Evolutionary conservation across 306 rosid genomes (phyloP).

Genomic region (Castanea crenata): DNA sequence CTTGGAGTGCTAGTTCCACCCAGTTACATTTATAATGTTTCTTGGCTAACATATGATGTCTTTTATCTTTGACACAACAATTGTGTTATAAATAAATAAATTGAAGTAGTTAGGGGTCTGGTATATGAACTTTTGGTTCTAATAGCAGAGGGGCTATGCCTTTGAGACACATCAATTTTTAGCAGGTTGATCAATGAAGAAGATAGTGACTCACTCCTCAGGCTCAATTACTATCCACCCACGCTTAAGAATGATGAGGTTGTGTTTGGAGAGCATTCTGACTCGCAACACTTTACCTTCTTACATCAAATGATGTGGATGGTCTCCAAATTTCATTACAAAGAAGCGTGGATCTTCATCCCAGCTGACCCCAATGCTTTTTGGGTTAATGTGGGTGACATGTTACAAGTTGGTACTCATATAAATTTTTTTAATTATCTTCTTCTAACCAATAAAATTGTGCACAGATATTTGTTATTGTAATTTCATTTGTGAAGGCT

Average conservation of each 20-base stretch:
- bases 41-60: too few species aligned
- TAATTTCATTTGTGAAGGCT: slow-evolving; percentile 33
- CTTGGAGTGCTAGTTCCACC: too few species aligned
- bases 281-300: slow-evolving; percentile 79
- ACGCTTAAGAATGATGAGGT: slow-evolving; percentile 18
- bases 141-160: slow-evolving; percentile 62
- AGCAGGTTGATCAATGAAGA: slow-evolving; percentile 50
- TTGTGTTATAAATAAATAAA: slow-evolving; percentile 40
- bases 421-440: too few species aligned
- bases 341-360: slow-evolving; percentile 68
- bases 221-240: slow-evolving; percentile 84
- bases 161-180: slow-evolving; percentile 43
- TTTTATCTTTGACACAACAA: slow-evolving; percentile 29
- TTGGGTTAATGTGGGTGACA: slow-evolving; percentile 78
- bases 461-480: neutral
- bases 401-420: slow-evolving; percentile 47
- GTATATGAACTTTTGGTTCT: slow-evolving; percentile 72
- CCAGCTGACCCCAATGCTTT: slow-evolving; percentile 66
- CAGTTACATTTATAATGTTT: too few species aligned
- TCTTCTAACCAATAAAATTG: neutral
- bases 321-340: slow-evolving; percentile 70
- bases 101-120: slow-evolving; percentile 46
- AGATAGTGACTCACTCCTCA: slow-evolving; percentile 68
- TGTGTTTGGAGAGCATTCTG: slow-evolving; percentile 80
- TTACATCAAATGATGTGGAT: slow-evolving; percentile 72